Base-by-base conservation (phyloP, 495 filamentous ascomycete species). In the Penicillium riverlandense region DNA sequence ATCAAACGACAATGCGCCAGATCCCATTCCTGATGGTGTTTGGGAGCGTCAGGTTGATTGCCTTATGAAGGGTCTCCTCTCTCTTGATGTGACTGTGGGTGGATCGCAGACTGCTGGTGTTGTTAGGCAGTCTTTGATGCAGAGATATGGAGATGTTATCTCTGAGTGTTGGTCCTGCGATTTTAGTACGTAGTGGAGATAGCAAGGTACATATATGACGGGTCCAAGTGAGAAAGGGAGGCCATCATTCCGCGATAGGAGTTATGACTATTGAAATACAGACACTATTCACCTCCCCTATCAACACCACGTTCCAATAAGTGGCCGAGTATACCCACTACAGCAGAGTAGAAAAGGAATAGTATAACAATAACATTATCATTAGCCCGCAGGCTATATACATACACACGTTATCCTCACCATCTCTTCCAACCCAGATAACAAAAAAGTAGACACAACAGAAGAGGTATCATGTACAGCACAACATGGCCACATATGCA, bases 381-480 rank as follows among this genome's bases (percentile, higher is more conserved):
- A 22, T 22, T 22, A 22, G 22, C 22, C 22, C 22, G 22, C 22
- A 22, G 22, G 22, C 22, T 22, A 3, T 22, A 22, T 22, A 22
- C 22, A 22, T 22, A 22, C 22, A 22, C 22, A 22, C 22, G 22
- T 22, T 22, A 22, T 22, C 22, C 4, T 22, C 22, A 22, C 22
- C 22, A 22, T 4, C 2, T 22, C 22, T 22, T 0, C 22, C 22
- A 22, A 22, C 22, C 22, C 22, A 22, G 4, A 22, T 22, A 40
- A 37, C 8, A 44, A 38, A 36, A 15, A 39, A 47, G 36, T 41
- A 34, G 12, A 8, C 32, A 31, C 16, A 52, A 38, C 40, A 33
- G 33, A 44, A 45, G 40, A 55, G 55, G 53, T 58, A 58, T 58
- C 55, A 52, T 58, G 38, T 58, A 58, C 49, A 58, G 22, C 22